phyloP scores from a whole-genome alignment of 2,329 filamentous ascomycete genomes.

The Shiraia sp. region DNA sequence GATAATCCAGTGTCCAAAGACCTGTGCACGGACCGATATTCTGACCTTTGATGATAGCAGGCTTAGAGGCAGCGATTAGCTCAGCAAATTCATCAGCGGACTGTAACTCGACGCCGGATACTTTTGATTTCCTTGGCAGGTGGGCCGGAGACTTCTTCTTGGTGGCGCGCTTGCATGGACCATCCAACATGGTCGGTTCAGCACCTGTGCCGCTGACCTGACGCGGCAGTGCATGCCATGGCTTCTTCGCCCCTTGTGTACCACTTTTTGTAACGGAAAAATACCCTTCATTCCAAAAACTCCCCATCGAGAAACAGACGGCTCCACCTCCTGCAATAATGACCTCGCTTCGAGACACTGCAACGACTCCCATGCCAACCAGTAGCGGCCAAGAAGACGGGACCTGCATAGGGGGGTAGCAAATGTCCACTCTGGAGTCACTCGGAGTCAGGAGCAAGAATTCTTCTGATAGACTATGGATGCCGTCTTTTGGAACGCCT shows the following conservation, averaged over 20 bases:
- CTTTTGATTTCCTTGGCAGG: constrained; percentile 29
- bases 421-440: constrained; percentile 20
- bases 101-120: constrained; percentile 59
- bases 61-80: constrained; percentile 62
- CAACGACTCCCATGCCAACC: constrained; percentile 66
- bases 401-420: constrained; percentile 22
- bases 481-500: constrained; percentile 49
- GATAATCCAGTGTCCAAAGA: constrained; percentile 70
- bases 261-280: constrained; percentile 22
- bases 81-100: constrained; percentile 62
- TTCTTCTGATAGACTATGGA: constrained; percentile 31
- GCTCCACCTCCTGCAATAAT: constrained; percentile 78
- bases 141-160: too few relatives aligned
- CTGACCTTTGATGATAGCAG: constrained; percentile 67
- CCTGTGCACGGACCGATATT: constrained; percentile 69
- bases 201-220: constrained; percentile 16
- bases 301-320: constrained; percentile 89
- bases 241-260: constrained; percentile 15
- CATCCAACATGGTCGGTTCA: too few relatives aligned
- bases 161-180: too few relatives aligned
- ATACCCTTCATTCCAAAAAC: constrained; percentile 68
- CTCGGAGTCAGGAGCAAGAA: constrained; percentile 30
- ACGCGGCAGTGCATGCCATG: constrained; percentile 20
- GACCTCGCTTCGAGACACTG: constrained; percentile 54
- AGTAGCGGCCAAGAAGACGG: constrained; percentile 65